phyloP scores from a whole-genome alignment of 768 basidiomycete species.

The Pleurotus cornucopiae region DNA sequence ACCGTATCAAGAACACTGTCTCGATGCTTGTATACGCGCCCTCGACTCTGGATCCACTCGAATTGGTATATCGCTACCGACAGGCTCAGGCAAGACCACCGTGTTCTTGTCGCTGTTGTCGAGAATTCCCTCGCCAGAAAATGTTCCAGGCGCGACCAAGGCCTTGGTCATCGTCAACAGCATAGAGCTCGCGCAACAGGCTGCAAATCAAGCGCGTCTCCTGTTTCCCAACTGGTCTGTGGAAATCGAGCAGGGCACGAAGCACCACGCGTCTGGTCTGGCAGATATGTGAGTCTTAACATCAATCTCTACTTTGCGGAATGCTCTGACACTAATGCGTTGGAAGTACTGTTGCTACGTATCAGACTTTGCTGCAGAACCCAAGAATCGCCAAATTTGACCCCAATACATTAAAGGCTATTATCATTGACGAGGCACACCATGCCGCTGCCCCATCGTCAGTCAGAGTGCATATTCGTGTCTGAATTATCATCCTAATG shows the following conservation, averaged over 20 bases:
- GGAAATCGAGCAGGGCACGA: slow-evolving; percentile 88
- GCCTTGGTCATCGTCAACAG: slow-evolving; percentile 87
- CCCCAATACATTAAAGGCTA: slow-evolving; percentile 58
- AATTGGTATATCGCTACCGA: slow-evolving; percentile 82
- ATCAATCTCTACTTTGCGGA: neutral
- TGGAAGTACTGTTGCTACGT: slow-evolving; percentile 79
- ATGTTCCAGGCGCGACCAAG: slow-evolving; percentile 41
- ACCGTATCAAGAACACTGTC: slow-evolving; percentile 86
- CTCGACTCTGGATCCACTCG: slow-evolving; percentile 63
- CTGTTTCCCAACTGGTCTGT: slow-evolving; percentile 73
- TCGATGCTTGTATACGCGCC: slow-evolving; percentile 73
- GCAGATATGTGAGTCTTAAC: slow-evolving; percentile 73
- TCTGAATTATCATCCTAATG: neutral
- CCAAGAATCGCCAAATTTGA: slow-evolving; percentile 73
- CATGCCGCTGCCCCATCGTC: slow-evolving; percentile 92
- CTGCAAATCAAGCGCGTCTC: slow-evolving; percentile 63
- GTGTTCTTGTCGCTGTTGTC: slow-evolving; percentile 84
- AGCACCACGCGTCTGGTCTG: slow-evolving; percentile 66
- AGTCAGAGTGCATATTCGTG: slow-evolving; percentile 19
- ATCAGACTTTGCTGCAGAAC: slow-evolving; percentile 72
- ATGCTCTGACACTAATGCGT: neutral
- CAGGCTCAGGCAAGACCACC: slow-evolving; percentile 86
- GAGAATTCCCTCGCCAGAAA: slow-evolving; percentile 44
- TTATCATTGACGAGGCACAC: slow-evolving; percentile 92
- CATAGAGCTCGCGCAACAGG: slow-evolving; percentile 85